These are phyloP conservation scores for Truncatella angustata DNA, from an alignment of 2,329 filamentous ascomycete species.

Conservation along the genomic window DNA sequence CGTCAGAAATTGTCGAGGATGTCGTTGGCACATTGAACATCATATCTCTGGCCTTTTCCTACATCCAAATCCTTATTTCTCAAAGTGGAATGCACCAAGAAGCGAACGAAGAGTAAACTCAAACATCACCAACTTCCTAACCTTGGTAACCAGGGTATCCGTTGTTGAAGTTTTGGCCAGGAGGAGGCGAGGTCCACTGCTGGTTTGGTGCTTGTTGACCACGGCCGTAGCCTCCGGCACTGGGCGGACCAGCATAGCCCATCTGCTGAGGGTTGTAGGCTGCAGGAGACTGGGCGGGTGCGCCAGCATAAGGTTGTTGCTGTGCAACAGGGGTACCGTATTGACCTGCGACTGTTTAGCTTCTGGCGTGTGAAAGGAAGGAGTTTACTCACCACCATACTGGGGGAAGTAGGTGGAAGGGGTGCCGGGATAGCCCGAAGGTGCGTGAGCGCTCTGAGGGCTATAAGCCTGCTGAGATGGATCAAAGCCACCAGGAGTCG, in stretches of 20 bases:
- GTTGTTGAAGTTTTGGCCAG: slow-evolving; percentile 58
- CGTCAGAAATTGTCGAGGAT: slow-evolving; percentile 1
- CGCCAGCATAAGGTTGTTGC: slow-evolving; percentile 64
- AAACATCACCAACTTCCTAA: slow-evolving; percentile 29
- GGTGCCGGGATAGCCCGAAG: slow-evolving; percentile 70
- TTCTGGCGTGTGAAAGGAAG: slow-evolving; percentile 23
- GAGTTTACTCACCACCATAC: slow-evolving; percentile 68
- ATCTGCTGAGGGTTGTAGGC: slow-evolving; percentile 67
- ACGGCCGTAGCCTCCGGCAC: slow-evolving; percentile 81
- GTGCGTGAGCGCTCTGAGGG: slow-evolving; percentile 72
- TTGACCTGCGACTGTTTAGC: slow-evolving; percentile 40
- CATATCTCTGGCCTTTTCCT: background rate
- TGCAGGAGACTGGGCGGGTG: slow-evolving; percentile 59
- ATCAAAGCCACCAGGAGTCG: slow-evolving; percentile 67
- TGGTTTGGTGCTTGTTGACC: slow-evolving; percentile 60
- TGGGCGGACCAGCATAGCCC: slow-evolving; percentile 69
- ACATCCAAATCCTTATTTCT: background rate
- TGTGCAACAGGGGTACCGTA: slow-evolving; percentile 53
- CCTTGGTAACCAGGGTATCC: slow-evolving; percentile 65
- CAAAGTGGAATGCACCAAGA: background rate
- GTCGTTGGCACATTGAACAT: slow-evolving; percentile 3
- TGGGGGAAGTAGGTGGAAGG: slow-evolving; percentile 87
- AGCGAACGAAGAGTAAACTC: background rate
- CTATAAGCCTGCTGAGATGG: slow-evolving; percentile 70
- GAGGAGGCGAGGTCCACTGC: slow-evolving; percentile 53